Percentiles rank a stretch among this genome's conserved stretches.
phyloP scores from a whole-genome alignment of 2,329 filamentous ascomycete species.

The Exophiala oligosperma region DNA sequence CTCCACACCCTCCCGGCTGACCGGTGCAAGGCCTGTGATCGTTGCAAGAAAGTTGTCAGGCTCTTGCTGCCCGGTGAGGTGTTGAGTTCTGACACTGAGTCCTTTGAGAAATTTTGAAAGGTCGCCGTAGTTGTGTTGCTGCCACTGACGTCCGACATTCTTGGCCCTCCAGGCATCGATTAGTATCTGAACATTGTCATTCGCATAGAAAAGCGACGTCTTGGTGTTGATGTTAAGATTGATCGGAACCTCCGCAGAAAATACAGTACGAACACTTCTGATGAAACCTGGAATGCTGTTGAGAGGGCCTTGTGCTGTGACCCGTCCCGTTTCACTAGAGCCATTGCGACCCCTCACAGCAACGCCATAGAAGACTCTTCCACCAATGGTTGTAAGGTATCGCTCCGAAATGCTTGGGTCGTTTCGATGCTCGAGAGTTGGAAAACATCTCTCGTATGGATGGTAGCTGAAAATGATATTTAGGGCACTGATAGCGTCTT shows the following conservation, averaged over 20 bases:
- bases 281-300: constrained; percentile 1
- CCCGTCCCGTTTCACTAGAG: neutral
- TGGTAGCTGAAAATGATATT: neutral
- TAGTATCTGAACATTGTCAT: constrained; percentile 7
- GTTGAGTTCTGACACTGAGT: constrained; percentile 9
- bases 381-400: neutral
- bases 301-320: neutral
- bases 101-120: constrained; percentile 6
- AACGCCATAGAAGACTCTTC: neutral
- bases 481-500: neutral
- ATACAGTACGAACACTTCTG: constrained; percentile 10
- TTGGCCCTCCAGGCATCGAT: constrained; percentile 5
- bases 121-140: neutral
- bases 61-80: neutral
- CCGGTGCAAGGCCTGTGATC: neutral
- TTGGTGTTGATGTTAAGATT: constrained; percentile 20
- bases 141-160: neutral
- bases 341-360: neutral
- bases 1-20: too few species aligned
- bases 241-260: neutral
- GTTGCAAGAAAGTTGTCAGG: neutral
- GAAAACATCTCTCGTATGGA: neutral
- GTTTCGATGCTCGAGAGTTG: neutral
- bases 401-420: neutral
- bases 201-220: constrained; percentile 10